Conservation (phyloP, 164 flowering plant genomes). For the Platanus orientalis region DNA sequence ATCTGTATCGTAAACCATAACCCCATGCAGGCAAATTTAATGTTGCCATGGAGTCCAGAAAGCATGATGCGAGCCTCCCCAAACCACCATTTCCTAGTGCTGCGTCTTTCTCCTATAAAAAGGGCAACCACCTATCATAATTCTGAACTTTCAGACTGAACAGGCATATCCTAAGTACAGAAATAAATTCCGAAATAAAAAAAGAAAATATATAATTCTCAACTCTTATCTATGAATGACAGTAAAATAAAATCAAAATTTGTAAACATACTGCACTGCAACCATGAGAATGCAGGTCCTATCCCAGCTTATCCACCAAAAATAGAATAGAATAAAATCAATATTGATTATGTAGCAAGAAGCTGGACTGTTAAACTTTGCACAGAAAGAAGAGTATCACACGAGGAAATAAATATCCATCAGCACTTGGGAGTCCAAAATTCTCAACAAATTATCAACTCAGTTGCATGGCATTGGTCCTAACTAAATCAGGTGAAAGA, state of each 20-base stretch:
- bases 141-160: not conserved
- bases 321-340: not conserved
- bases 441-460: not conserved
- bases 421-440: too few species aligned
- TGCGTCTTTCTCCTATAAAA: constrained; percentile 89
- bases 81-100: constrained; percentile 98
- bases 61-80: constrained; percentile 98
- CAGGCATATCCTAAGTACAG: not conserved
- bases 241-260: not conserved
- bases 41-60: constrained; percentile 95
- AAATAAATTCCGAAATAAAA: too few species aligned
- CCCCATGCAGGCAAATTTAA: constrained; percentile 98
- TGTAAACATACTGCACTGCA: not conserved
- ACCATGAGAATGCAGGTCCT: not conserved
- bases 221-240: not conserved
- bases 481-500: not conserved
- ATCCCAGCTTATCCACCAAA: too few species aligned
- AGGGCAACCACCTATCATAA: not conserved
- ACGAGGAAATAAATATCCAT: not conserved
- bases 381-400: not conserved
- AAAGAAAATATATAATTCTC: too few species aligned
- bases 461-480: not conserved
- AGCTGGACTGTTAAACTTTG: not conserved
- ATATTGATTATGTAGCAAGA: not conserved
- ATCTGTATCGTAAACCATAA: constrained; percentile 90